Evolutionary conservation across 257 asterid genomes (phyloP), one percentile per base, ranked within the genome.

Genomic region (Solanum piurae): DNA sequence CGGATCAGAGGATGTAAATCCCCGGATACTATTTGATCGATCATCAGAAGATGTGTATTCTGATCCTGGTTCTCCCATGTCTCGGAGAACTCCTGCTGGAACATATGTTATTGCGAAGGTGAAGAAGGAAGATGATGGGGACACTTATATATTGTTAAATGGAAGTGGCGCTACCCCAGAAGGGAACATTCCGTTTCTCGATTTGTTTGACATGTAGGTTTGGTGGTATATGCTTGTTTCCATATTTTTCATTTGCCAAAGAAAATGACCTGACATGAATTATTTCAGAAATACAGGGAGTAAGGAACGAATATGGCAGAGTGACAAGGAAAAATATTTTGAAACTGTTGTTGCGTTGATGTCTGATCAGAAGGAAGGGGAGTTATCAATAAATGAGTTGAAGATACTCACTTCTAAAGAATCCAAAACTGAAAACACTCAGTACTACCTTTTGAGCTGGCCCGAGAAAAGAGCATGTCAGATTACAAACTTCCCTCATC

Each of bases 41-140:
- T 97, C 99, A 87, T 97, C 95, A 34, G 99, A 97, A 93, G 99
- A 97, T 92, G 99, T 97, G 86, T 97, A 97, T 92, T 96, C 99
- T 40, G 99, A 97, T 92, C 99, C 99, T 66, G 99, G 99, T 73
- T 94, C 98, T 91, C 99, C 99, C 36, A 96, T 96, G 99, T 86
- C 89, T 86, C 95, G 99, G 86, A 93, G 98, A 92, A 93, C 99
- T 86, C 90, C 91, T 89, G 88, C 89, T 64, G 99, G 99, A 77
- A 96, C 98, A 86, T 96, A 94, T 75, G 96, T 97, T 91, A 95
- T 97, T 92, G 99, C 98, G 13, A 97, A 94, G 94, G 87, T 95
- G 76, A 95, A 91, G 92, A 96, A 94, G 90, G 94, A 92, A 89
- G 93, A 91, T 86, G 98, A 93, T 42, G 95, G 92, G 87, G 90